These are phyloP conservation scores for Escallonia rubra DNA, from an alignment of 129 eudicot species.

Conservation along the genomic window DNA sequence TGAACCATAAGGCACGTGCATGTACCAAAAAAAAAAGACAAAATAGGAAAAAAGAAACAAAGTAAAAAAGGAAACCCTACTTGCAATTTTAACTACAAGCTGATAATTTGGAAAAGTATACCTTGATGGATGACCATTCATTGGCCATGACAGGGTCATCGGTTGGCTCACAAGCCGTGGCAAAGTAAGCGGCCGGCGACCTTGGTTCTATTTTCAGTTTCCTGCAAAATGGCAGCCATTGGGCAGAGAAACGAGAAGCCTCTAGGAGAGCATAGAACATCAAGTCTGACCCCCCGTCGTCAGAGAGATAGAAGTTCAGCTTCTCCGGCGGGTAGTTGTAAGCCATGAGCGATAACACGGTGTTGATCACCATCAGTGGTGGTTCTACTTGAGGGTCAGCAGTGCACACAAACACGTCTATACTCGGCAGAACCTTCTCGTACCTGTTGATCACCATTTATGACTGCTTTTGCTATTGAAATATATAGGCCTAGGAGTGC, in stretches of 20 bases:
- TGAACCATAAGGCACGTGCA: no score
- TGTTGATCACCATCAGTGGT: constrained; percentile 38
- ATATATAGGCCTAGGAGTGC: neutral
- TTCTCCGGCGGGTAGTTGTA: constrained; percentile 36
- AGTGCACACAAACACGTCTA: constrained; percentile 34
- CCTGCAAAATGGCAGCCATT: no score
- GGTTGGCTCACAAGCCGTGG: neutral
- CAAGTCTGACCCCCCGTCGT: constrained; percentile 28
- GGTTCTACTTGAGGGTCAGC: constrained; percentile 33
- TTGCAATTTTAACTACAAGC: no score
- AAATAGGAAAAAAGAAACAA: no score
- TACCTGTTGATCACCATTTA: constrained; percentile 8
- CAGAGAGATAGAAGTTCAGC: constrained; percentile 24
- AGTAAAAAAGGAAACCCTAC: no score
- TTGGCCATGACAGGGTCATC: neutral
- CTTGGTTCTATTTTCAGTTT: no score
- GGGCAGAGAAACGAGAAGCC: no score
- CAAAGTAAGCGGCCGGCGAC: neutral
- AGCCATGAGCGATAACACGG: constrained; percentile 29
- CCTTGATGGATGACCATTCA: constrained; percentile 25
- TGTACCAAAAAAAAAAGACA: no score
- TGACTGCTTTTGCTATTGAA: no score
- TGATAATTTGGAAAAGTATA: neutral
- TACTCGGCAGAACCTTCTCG: constrained; percentile 25
- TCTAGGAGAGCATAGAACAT: no score